Evolutionary conservation across 176 grass and related monocot genomes (phyloP).

Genomic region (Poa annua): DNA sequence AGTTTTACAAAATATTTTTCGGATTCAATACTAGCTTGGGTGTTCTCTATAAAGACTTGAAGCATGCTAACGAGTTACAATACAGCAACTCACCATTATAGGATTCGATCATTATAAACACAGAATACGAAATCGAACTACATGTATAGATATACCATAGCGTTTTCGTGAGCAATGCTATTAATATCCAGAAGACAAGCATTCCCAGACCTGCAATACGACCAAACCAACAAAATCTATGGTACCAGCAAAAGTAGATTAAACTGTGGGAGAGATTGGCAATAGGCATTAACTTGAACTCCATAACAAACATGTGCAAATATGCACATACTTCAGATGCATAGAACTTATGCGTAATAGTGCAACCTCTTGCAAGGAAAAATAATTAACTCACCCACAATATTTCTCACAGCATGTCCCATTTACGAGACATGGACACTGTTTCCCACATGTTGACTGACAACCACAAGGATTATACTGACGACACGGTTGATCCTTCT

Average conservation of each 20-base stretch:
- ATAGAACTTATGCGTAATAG: constrained; percentile 13
- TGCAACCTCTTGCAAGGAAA: constrained; percentile 11
- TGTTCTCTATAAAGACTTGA: constrained; percentile 13
- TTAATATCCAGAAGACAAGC: constrained; percentile 8
- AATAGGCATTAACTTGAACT: constrained; percentile 12
- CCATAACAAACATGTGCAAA: constrained; percentile 9
- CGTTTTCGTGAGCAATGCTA: constrained; percentile 19
- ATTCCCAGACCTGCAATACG: background rate
- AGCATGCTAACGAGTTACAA: background rate
- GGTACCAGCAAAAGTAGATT: constrained; percentile 32
- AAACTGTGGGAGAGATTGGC: background rate
- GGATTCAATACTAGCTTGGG: background rate
- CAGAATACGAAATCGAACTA: background rate
- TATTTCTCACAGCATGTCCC: constrained; percentile 99
- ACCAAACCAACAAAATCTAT: constrained; percentile 5
- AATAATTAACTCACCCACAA: constrained; percentile 69
- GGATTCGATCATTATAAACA: background rate
- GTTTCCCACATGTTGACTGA: constrained; percentile 93
- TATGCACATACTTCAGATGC: background rate
- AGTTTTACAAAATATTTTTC: background rate
- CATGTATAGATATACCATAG: background rate
- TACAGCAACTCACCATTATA: background rate
- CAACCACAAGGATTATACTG: constrained; percentile 96
- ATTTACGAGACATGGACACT: constrained; percentile 81
- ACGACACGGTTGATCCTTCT: constrained; percentile 89